A percentile compares a stretch with the other conserved stretches of the same genome.
phyloP scores from a whole-genome alignment of 257 asterid species.

The Nyctanthes arbortristis region DNA sequence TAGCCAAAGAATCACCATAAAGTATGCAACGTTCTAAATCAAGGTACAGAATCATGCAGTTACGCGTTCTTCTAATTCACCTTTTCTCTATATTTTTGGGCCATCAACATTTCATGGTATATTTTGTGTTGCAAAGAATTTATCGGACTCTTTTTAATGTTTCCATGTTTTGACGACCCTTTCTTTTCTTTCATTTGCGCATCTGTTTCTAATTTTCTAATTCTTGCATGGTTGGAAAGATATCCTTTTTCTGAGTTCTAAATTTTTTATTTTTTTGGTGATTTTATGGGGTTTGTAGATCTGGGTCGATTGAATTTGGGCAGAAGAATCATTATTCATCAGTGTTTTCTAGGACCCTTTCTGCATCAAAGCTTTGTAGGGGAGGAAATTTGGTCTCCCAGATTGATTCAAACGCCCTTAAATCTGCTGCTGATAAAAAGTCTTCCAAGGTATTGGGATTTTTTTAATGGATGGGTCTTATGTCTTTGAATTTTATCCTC shows the following conservation, averaged over 20 bases:
- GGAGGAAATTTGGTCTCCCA: slow-evolving; percentile 58
- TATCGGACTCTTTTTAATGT: slow-evolving; percentile 29
- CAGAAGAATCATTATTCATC: slow-evolving; percentile 45
- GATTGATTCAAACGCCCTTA: slow-evolving; percentile 59
- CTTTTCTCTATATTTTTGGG: slow-evolving; percentile 20
- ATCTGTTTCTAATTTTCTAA: too few relatives aligned
- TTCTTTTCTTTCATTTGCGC: background rate
- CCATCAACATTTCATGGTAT: slow-evolving; percentile 26
- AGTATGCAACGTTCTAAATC: slow-evolving; percentile 74
- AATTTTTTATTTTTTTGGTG: slow-evolving; percentile 13
- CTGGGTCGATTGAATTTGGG: slow-evolving; percentile 51
- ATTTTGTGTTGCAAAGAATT: slow-evolving; percentile 32
- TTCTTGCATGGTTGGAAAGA: background rate
- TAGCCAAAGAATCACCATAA: slow-evolving; percentile 37
- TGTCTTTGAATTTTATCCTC: background rate
- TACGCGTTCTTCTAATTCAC: too few relatives aligned
- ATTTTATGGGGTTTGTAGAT: slow-evolving; percentile 43
- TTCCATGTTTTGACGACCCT: slow-evolving; percentile 2
- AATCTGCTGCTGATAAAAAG: slow-evolving; percentile 46
- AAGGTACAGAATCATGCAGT: slow-evolving; percentile 50
- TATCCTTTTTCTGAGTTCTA: background rate
- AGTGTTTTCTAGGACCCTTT: slow-evolving; percentile 57
- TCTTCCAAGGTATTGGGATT: slow-evolving; percentile 39
- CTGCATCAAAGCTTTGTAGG: slow-evolving; percentile 73
- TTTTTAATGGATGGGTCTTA: background rate